Base-by-base conservation (phyloP, 768 basidiomycete genomes). In the Boletus tomentosulus region DNA sequence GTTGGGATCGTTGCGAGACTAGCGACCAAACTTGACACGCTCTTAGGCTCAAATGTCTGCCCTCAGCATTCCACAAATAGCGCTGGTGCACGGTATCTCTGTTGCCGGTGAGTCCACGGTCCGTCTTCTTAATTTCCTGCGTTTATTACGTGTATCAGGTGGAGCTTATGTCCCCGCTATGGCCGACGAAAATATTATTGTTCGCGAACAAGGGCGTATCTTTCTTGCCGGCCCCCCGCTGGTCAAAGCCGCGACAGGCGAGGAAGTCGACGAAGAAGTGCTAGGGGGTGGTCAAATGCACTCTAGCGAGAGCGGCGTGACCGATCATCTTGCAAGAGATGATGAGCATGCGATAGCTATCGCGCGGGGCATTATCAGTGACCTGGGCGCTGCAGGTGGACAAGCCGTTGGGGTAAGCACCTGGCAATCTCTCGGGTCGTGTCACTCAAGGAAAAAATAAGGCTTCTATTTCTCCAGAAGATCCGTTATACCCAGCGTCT, bases 111-210 rank as follows among this genome's bases (percentile, higher is more conserved):
- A 50, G 64, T 47, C 12, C 7, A 27, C 16, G 44, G 27, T 33
- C 42, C 34, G 7, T 50, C 52, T 54, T 43, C 46, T 42, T 46
- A 6, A 13, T 42, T 28, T 46, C 39, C 56, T 43, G 41, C 45
- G 24, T 53, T 53, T 37, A 45, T 53, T 39, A 45, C 54, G 51
- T 60, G 16, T 31, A 47, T 16, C 43, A 87, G 88, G 89, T 53
- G 93, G 93, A 54, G 93, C 93, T 38, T 95, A 93, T 71, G 92
- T 96, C 41, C 93, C 94, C 27, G 94, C 94, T 3, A 96, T 98
- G 91, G 91, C 93, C 1, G 94, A 98, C 65, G 91, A 94, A 71
- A 94, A 92, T 58, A 80, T 92, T 61, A 94, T 92, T 57, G 90
- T 92, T 31, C 83, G 85, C 55, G 88, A 94, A 55, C 93, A 96